phyloP scores from a whole-genome alignment of 495 filamentous ascomycete genomes.

The Entonaema liquescens region DNA sequence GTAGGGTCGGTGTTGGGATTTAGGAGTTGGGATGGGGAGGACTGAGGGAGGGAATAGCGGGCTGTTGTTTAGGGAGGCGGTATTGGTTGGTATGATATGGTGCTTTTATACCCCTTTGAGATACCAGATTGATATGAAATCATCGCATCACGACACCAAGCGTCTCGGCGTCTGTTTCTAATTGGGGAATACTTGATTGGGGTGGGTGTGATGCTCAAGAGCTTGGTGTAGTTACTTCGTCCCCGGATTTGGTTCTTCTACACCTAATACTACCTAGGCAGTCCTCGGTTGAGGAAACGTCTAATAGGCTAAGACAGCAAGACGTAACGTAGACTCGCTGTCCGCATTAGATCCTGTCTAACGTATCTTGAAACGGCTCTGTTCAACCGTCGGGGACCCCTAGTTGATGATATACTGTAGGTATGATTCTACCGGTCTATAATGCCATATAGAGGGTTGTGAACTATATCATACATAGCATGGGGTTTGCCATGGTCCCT shows the following conservation, averaged over 20 bases:
- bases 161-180: neutral
- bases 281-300: neutral
- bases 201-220: neutral
- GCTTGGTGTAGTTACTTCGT: neutral
- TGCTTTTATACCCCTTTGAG: neutral
- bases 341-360: neutral
- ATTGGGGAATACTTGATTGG: neutral
- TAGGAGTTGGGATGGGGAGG: neutral
- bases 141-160: neutral
- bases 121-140: neutral
- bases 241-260: neutral
- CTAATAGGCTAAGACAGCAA: neutral
- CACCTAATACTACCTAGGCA: neutral
- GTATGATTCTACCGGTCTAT: too few species aligned
- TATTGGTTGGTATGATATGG: neutral
- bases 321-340: neutral
- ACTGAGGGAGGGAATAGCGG: neutral
- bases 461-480: too few species aligned
- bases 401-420: too few species aligned
- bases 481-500: too few species aligned
- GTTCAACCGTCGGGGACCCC: neutral
- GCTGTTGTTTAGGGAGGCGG: neutral
- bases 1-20: neutral
- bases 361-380: neutral
- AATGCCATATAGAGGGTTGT: too few species aligned